These are phyloP conservation scores for Suillus spraguei DNA, from an alignment of 768 basidiomycete genomes.

Conservation along the genomic window DNA sequence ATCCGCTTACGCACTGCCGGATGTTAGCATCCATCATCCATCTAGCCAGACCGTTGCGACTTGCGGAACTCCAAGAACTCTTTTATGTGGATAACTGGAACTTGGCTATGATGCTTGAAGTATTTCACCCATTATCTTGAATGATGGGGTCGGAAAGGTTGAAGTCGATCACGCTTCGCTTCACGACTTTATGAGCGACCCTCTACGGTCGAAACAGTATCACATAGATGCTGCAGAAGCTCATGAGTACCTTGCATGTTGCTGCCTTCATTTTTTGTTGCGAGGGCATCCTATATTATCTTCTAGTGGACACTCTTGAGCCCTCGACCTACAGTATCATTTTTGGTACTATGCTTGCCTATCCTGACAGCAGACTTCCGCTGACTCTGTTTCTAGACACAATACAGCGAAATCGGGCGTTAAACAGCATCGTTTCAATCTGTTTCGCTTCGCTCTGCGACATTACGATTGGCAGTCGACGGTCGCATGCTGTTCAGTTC, in stretches of 20 bases:
- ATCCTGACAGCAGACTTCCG: no score
- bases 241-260: not conserved
- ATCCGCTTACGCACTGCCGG: not conserved
- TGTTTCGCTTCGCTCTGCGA: no score
- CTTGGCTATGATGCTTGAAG: not conserved
- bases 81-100: not conserved
- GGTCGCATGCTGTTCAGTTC: no score
- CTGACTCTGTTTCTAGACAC: no score
- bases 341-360: no score
- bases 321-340: no score
- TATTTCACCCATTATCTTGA: not conserved
- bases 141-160: not conserved
- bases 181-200: not conserved
- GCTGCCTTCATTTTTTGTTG: not conserved
- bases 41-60: not conserved
- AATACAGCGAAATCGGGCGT: no score
- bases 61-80: not conserved
- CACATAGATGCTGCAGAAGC: not conserved
- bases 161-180: conserved; percentile 8
- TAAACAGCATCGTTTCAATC: no score
- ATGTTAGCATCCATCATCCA: not conserved
- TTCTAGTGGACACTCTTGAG: no score
- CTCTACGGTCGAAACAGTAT: not conserved
- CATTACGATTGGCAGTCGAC: no score
- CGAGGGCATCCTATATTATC: not conserved